Evolutionary conservation across 2,329 filamentous ascomycete genomes (phyloP).

Genomic region (Claviceps pazoutovae): DNA sequence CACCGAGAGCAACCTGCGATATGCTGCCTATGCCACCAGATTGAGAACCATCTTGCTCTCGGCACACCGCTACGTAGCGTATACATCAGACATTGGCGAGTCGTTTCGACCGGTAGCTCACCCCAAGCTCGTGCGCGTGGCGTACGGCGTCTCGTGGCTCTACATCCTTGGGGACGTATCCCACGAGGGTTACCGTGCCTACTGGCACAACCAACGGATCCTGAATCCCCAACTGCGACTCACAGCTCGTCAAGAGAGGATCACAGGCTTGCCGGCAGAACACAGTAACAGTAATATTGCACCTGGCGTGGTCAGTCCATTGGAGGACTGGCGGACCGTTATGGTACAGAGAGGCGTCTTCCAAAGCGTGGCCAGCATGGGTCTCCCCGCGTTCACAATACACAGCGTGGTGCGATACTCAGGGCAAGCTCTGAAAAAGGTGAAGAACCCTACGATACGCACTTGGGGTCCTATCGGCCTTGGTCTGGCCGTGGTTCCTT

Average conservation of each 20-base stretch:
- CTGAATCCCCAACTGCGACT: slow-evolving; percentile 53
- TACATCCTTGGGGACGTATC: slow-evolving; percentile 84
- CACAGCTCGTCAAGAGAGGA: slow-evolving; percentile 32
- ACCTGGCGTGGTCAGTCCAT: slow-evolving; percentile 42
- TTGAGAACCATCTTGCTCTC: slow-evolving; percentile 76
- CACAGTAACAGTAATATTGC: slow-evolving; percentile 14
- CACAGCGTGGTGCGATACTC: slow-evolving; percentile 87
- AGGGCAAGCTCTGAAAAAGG: slow-evolving; percentile 68
- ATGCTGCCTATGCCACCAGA: slow-evolving; percentile 81
- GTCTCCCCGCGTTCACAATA: slow-evolving; percentile 82
- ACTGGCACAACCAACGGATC: slow-evolving; percentile 67
- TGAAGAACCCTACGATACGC: slow-evolving; percentile 60
- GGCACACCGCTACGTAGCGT: slow-evolving; percentile 91
- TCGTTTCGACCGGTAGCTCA: slow-evolving; percentile 89
- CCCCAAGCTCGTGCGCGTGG: slow-evolving; percentile 63
- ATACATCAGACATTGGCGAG: slow-evolving; percentile 92
- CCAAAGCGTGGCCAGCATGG: slow-evolving; percentile 86
- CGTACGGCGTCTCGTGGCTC: slow-evolving; percentile 84
- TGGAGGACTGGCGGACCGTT: slow-evolving; percentile 83
- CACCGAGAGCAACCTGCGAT: slow-evolving; percentile 74
- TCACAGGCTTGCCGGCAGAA: slow-evolving; percentile 28
- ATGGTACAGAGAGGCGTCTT: slow-evolving; percentile 87
- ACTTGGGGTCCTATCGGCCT: slow-evolving; percentile 88
- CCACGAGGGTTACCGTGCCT: slow-evolving; percentile 92
- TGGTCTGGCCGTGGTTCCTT: slow-evolving; percentile 62